A percentile compares a stretch with the other conserved stretches of the same genome.
These are phyloP conservation scores for Rhodotorula toruloides DNA, from an alignment of 768 basidiomycete species.

Conservation along the genomic window DNA sequence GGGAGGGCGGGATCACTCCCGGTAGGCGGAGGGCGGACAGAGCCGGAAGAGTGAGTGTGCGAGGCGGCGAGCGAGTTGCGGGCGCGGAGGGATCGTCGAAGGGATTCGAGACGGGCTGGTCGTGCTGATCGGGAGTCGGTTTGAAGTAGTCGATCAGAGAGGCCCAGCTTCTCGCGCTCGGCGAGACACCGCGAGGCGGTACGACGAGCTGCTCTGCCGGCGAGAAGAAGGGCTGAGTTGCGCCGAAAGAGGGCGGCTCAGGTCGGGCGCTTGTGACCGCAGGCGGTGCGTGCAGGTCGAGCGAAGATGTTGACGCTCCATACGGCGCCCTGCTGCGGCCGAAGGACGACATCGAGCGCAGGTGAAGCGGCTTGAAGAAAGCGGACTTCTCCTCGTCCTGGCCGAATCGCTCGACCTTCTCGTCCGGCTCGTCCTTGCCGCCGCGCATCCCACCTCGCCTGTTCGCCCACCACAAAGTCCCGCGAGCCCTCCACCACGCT, in stretches of 20 bases:
- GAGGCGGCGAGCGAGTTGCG: not conserved
- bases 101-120: not conserved
- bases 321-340: not conserved
- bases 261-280: not conserved
- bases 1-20: no score
- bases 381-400: conserved; percentile 1
- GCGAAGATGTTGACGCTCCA: no score
- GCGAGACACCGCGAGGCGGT: not conserved
- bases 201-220: no score
- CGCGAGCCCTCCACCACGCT: conserved; percentile 45
- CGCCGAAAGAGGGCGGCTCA: no score
- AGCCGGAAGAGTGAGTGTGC: not conserved
- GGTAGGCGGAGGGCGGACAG: no score
- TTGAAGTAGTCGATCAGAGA: conserved; percentile 30
- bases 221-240: no score
- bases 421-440: not conserved
- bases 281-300: not conserved
- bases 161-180: conserved; percentile 16
- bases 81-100: not conserved
- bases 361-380: conserved; percentile 16
- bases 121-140: not conserved
- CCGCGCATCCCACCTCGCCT: not conserved
- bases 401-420: not conserved
- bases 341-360: not conserved
- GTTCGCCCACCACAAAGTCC: conserved; percentile 39